Conservation (phyloP, 2,329 filamentous ascomycete genomes). For the Colletotrichum cuscutae region DNA sequence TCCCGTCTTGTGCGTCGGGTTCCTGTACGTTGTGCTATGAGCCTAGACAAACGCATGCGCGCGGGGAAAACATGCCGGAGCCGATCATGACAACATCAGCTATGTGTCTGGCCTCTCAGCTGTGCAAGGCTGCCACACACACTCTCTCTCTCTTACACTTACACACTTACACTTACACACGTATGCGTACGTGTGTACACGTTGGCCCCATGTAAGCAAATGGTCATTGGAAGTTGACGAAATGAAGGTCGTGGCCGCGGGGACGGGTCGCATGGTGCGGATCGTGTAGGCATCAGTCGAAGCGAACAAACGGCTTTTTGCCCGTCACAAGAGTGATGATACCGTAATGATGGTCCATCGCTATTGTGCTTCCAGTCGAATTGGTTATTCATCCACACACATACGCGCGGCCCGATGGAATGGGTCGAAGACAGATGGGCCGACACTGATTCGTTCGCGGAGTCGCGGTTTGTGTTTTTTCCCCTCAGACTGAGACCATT, state of each 20-base stretch:
- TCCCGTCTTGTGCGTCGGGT: not conserved
- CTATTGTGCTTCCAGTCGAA: not conserved
- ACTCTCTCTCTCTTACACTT: too few species aligned
- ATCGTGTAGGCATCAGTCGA: not conserved
- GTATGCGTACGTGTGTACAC: not conserved
- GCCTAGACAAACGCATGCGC: not conserved
- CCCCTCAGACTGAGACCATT: not conserved
- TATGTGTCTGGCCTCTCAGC: not conserved
- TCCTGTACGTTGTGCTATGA: not conserved
- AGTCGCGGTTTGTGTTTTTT: not conserved
- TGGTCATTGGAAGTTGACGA: too few species aligned
- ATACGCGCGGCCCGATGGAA: not conserved
- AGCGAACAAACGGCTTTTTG: not conserved
- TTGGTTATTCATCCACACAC: not conserved
- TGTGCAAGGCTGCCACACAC: not conserved
- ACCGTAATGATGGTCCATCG: not conserved
- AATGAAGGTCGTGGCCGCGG: too few species aligned
- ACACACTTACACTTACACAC: not conserved
- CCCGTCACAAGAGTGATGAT: not conserved
- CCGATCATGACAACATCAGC: not conserved
- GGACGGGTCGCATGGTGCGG: not conserved
- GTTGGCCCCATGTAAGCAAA: not conserved
- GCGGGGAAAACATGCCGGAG: not conserved
- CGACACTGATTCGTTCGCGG: not conserved
- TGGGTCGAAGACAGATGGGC: not conserved